phyloP scores from a whole-genome alignment of 163 green algal genomes.

The Chloromonas sp. region DNA sequence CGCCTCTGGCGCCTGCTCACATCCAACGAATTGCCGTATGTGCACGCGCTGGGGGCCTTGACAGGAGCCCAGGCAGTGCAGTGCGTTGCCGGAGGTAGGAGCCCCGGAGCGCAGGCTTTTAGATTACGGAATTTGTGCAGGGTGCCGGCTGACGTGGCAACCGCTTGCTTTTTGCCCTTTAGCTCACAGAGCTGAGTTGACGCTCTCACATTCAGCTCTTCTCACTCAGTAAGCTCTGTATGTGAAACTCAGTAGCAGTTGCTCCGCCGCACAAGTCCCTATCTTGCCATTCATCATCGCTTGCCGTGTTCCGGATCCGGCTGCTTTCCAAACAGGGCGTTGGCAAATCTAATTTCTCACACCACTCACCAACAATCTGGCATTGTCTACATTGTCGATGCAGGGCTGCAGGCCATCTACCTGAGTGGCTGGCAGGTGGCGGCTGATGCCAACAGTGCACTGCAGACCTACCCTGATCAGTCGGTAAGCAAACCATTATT shows the following conservation, averaged over 20 bases:
- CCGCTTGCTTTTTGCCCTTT: no score
- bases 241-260: no score
- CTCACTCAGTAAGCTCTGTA: no score
- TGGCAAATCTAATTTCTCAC: no score
- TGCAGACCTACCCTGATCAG: slow-evolving; percentile 64
- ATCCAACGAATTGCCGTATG: slow-evolving; percentile 47
- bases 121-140: not conserved
- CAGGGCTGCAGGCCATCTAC: slow-evolving; percentile 81
- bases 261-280: no score
- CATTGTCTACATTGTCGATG: not conserved
- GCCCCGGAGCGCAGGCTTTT: not conserved
- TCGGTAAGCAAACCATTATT: slow-evolving; percentile 33
- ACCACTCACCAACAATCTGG: no score
- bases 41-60: slow-evolving; percentile 71
- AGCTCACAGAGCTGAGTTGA: no score
- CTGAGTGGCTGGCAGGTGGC: slow-evolving; percentile 74
- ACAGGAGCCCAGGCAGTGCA: slow-evolving; percentile 68
- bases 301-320: no score
- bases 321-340: no score
- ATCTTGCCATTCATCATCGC: no score
- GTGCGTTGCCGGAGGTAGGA: slow-evolving; percentile 41
- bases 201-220: no score
- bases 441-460: slow-evolving; percentile 37
- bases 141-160: not conserved
- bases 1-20: slow-evolving; percentile 75